Percentiles rank a stretch among this genome's conserved stretches.
Conservation (phyloP, 148 eudicot genomes). For the Vaccinium corymbosum region DNA sequence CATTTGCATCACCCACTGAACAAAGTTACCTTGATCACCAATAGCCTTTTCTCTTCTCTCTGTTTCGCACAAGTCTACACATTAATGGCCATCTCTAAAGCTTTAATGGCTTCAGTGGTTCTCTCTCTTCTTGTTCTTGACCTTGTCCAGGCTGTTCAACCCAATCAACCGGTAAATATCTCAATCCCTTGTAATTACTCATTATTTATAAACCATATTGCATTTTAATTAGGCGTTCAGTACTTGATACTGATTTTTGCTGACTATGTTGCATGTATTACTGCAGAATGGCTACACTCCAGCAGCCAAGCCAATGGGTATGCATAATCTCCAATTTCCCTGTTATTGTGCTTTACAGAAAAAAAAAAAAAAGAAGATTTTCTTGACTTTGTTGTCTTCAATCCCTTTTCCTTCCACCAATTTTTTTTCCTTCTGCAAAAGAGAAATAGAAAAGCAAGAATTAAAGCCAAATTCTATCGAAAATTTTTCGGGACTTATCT, state of each 20-base stretch:
- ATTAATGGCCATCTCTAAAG: conserved; percentile 27
- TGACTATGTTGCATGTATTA: not conserved
- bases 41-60: not conserved
- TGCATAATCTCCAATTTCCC: conserved; percentile 2
- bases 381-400: not conserved
- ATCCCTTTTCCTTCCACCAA: not conserved
- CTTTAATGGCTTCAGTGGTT: conserved; percentile 24
- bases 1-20: not conserved
- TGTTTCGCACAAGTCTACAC: not conserved
- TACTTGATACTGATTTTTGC: not conserved
- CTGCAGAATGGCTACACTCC: conserved; percentile 22
- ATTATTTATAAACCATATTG: not conserved
- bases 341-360: not conserved
- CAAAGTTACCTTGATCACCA: not conserved
- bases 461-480: not conserved
- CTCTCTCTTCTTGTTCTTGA: conserved; percentile 27
- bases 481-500: not conserved
- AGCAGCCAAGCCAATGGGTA: conserved; percentile 9
- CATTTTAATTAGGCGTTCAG: not conserved
- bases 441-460: not conserved
- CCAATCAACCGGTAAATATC: conserved; percentile 26
- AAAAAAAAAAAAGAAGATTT: not conserved
- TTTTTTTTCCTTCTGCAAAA: not conserved
- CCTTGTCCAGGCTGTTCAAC: conserved; percentile 22
- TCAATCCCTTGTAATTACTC: not conserved